Evolutionary conservation across 495 filamentous ascomycete genomes (phyloP).

Genomic region (Jackrogersella multiformis): DNA sequence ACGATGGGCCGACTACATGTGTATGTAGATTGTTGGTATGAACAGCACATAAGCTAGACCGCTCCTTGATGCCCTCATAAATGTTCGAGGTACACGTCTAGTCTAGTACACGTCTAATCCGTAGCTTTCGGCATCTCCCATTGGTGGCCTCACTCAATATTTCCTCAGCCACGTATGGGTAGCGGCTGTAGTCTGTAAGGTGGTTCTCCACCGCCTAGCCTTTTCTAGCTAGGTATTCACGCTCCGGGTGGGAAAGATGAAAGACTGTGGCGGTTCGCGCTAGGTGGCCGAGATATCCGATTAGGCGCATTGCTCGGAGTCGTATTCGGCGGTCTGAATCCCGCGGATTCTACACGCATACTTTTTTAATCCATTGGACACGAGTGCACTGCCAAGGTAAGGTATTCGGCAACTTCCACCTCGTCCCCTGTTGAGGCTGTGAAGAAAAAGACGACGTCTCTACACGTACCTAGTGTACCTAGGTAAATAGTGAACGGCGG

Average conservation of each 20-base stretch:
- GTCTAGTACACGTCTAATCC: background rate
- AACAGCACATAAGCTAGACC: constrained; percentile 27
- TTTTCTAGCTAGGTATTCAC: too few species aligned
- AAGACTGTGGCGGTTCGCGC: constrained; percentile 9
- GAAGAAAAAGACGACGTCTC: constrained; percentile 2
- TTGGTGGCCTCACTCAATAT: constrained; percentile 34
- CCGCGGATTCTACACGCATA: background rate
- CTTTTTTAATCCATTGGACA: constrained; percentile 12
- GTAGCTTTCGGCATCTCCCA: constrained; percentile 3
- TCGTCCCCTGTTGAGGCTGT: background rate
- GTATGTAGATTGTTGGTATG: background rate
- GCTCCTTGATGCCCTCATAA: constrained; percentile 17
- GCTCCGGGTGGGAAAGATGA: background rate
- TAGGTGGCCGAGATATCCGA: constrained; percentile 38
- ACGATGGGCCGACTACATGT: background rate
- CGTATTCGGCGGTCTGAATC: background rate
- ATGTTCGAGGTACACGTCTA: constrained; percentile 14
- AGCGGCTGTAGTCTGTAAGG: too few species aligned
- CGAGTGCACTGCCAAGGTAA: constrained; percentile 2
- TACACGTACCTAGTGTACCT: too few species aligned
- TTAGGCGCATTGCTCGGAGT: constrained; percentile 1
- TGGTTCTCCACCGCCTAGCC: too few species aligned
- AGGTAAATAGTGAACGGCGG: background rate
- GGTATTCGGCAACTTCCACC: background rate
- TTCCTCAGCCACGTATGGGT: constrained; percentile 35